Evolutionary conservation across 768 basidiomycete species (phyloP).

Genomic region (Gymnopilus junonius): DNA sequence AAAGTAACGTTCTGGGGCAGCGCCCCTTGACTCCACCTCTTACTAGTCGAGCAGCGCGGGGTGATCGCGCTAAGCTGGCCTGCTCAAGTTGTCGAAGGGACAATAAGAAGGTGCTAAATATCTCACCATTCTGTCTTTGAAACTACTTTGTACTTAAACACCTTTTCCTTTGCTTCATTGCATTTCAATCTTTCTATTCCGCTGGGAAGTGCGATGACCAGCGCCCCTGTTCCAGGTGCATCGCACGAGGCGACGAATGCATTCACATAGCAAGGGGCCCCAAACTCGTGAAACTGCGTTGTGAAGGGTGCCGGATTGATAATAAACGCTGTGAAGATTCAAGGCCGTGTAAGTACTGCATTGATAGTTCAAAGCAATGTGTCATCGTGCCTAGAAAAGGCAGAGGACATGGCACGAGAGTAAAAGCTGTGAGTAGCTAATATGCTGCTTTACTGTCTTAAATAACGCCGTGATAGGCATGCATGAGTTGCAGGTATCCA

Average conservation of each 20-base stretch:
- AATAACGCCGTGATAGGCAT: slow-evolving; percentile 46
- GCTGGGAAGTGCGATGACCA: slow-evolving; percentile 59
- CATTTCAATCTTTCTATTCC: background rate
- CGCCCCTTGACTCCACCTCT: slow-evolving; percentile 16
- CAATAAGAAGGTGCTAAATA: slow-evolving; percentile 60
- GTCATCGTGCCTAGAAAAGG: slow-evolving; percentile 55
- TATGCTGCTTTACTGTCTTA: slow-evolving; percentile 10
- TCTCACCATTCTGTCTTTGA: background rate
- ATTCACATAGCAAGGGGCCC: slow-evolving; percentile 59
- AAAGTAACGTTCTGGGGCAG: slow-evolving; percentile 28
- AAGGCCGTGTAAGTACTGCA: slow-evolving; percentile 58
- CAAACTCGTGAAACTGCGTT: slow-evolving; percentile 62
- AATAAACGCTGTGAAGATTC: slow-evolving; percentile 64
- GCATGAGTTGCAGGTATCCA: slow-evolving; percentile 60
- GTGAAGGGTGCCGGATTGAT: slow-evolving; percentile 58
- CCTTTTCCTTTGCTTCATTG: background rate
- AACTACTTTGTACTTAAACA: background rate
- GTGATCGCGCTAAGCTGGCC: slow-evolving; percentile 61
- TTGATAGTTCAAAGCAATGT: slow-evolving; percentile 51
- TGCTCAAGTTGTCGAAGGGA: slow-evolving; percentile 65
- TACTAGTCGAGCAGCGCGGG: slow-evolving; percentile 25
- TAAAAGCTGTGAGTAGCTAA: slow-evolving; percentile 55
- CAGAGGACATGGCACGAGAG: slow-evolving; percentile 61
- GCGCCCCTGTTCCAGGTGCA: slow-evolving; percentile 64
- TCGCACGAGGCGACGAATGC: slow-evolving; percentile 57